Evolutionary conservation across 73 alveolate species (phyloP).

Genomic region (Tetrahymena thermophila): DNA sequence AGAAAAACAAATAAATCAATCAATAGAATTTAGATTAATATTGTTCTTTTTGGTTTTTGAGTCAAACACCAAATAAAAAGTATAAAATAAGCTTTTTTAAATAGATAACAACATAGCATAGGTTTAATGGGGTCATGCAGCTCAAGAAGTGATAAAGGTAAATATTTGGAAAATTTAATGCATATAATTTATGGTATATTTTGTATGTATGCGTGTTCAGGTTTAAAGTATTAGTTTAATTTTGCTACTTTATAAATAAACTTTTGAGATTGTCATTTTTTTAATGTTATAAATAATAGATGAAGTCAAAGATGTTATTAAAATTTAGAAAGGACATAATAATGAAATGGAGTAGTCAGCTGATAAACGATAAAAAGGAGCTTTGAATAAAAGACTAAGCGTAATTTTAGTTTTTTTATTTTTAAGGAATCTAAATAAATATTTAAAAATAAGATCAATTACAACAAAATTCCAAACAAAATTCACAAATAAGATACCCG

Average conservation of each 20-base stretch:
- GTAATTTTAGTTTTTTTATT: neutral
- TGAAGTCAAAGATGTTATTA: neutral
- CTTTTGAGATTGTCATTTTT: neutral
- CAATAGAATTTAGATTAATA: neutral
- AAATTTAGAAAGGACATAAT: neutral
- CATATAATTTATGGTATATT: no score
- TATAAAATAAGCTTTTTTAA: neutral
- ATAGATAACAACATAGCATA: neutral
- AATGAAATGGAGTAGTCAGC: neutral
- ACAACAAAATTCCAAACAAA: constrained; percentile 31
- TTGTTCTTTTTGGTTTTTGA: neutral
- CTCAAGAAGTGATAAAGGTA: neutral
- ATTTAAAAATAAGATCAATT: neutral
- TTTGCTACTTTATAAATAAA: neutral
- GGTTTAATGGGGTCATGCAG: neutral
- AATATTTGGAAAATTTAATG: no score
- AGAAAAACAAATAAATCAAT: neutral
- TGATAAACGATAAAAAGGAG: neutral
- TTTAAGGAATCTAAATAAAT: neutral
- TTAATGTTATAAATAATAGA: neutral
- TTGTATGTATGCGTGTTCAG: no score
- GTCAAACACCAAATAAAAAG: neutral
- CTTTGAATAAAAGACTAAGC: neutral
- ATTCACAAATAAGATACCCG: constrained; percentile 18
- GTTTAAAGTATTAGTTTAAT: neutral